Percentiles rank a stretch among this genome's conserved stretches.
Conservation (phyloP, 305 asterid genomes). For the Fraxinus sp. region DNA sequence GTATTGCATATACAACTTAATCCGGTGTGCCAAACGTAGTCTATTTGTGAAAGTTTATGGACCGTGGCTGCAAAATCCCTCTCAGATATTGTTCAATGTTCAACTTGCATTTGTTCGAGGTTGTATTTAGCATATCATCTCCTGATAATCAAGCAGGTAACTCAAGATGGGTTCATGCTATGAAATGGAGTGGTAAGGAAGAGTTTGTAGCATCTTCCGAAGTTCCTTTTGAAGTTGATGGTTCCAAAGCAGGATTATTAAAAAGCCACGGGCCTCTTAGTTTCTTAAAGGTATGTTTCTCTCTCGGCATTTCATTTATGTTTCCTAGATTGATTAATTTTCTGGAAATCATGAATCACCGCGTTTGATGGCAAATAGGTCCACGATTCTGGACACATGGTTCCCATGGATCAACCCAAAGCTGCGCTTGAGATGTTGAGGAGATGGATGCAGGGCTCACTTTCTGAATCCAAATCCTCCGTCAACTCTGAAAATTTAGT, state of each 20-base stretch:
- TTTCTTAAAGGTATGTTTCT: conserved; percentile 72
- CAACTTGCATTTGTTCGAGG: not conserved
- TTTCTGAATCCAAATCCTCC: conserved; percentile 29
- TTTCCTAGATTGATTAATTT: not conserved
- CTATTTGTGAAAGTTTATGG: not conserved
- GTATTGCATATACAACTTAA: not conserved
- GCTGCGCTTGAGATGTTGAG: conserved; percentile 78
- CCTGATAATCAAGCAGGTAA: conserved; percentile 52
- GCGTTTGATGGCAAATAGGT: conserved; percentile 42
- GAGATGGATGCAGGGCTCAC: conserved; percentile 78
- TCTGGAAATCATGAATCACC: not conserved
- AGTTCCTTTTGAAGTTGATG: conserved; percentile 66
- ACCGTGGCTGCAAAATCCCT: not conserved
- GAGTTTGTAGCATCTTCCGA: conserved; percentile 62
- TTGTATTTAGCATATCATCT: not conserved
- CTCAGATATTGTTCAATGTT: not conserved
- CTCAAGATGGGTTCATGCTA: conserved; percentile 98
- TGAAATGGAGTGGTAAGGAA: conserved; percentile 88
- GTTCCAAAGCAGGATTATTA: conserved; percentile 75
- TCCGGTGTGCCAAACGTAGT: not conserved
- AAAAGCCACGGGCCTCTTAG: conserved; percentile 79
- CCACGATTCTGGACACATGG: conserved; percentile 94
- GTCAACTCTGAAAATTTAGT: conserved; percentile 41
- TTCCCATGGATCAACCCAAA: conserved; percentile 94
- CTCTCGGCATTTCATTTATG: not conserved